A percentile compares a stretch with the other conserved stretches of the same genome.
Conservation (phyloP, 1,139 yeast genomes). For the Suhomyces terraborum region DNA sequence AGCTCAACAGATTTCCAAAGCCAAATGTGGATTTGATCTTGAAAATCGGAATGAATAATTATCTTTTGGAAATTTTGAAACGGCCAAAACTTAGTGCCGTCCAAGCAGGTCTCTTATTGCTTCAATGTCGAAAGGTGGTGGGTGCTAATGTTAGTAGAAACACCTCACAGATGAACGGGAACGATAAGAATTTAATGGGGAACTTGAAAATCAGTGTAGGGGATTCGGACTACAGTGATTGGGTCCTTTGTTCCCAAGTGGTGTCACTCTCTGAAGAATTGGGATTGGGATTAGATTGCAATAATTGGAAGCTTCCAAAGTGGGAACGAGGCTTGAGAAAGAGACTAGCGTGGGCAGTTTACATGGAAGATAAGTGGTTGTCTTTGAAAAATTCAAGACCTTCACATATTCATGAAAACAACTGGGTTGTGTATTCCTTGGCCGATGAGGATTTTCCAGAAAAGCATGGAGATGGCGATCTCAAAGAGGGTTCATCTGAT, state of each 20-base stretch:
- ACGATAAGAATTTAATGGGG: conserved; percentile 4
- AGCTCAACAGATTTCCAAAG: conserved; percentile 60
- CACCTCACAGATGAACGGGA: conserved; percentile 12
- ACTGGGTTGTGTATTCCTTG: conserved; percentile 69
- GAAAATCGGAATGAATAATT: conserved; percentile 56
- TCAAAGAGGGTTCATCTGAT: conserved; percentile 64
- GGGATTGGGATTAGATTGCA: conserved; percentile 84
- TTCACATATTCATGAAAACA: conserved; percentile 66
- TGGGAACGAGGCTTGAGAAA: conserved; percentile 90
- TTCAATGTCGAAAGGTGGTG: conserved; percentile 61
- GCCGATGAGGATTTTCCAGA: conserved; percentile 77
- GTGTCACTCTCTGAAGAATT: conserved; percentile 84
- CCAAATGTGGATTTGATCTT: conserved; percentile 58
- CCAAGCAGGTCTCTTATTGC: conserved; percentile 69
- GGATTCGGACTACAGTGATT: conserved; percentile 64
- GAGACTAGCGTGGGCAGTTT: conserved; percentile 91
- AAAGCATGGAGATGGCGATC: conserved; percentile 57
- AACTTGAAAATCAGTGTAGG: conserved; percentile 12
- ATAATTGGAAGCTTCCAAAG: conserved; percentile 83
- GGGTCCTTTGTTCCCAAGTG: conserved; percentile 86
- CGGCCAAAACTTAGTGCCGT: conserved; percentile 79
- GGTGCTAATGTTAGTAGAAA: conserved; percentile 9
- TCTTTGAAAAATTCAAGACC: conserved; percentile 78
- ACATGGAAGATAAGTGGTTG: conserved; percentile 86
- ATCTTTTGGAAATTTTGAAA: conserved; percentile 66